Conservation (phyloP, 306 rosid genomes). For the Vigna hirtella region DNA sequence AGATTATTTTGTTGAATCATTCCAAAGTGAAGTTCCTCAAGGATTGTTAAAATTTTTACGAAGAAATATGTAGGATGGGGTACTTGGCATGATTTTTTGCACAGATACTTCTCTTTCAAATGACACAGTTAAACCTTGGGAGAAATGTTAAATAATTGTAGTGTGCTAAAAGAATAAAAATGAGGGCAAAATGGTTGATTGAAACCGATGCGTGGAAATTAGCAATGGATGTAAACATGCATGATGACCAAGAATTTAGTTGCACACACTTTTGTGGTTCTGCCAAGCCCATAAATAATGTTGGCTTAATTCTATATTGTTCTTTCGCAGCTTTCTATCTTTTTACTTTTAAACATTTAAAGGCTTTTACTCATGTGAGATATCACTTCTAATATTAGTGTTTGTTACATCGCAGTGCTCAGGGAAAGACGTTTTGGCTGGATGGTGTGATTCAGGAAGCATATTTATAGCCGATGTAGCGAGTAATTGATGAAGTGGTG, state of each 20-base stretch:
- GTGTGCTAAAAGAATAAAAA: slow-evolving; percentile 13
- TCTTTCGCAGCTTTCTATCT: slow-evolving; percentile 2
- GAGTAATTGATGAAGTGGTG: slow-evolving; percentile 25
- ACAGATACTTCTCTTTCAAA: no score
- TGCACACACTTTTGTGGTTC: not conserved
- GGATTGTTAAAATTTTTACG: not conserved
- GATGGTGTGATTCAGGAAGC: slow-evolving; percentile 94
- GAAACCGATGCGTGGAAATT: slow-evolving; percentile 22
- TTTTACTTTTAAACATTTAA: no score
- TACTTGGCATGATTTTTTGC: no score
- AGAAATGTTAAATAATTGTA: not conserved
- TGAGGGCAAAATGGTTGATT: not conserved
- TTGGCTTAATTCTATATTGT: slow-evolving; percentile 3
- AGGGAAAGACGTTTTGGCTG: slow-evolving; percentile 79
- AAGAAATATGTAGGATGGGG: no score
- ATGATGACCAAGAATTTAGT: not conserved
- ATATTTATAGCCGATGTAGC: slow-evolving; percentile 73
- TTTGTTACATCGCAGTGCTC: slow-evolving; percentile 71
- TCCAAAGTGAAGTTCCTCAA: slow-evolving; percentile 14
- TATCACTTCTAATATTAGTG: slow-evolving; percentile 30
- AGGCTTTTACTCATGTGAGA: no score
- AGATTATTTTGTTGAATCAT: slow-evolving; percentile 14
- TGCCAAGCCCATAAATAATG: not conserved
- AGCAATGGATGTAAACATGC: slow-evolving; percentile 15
- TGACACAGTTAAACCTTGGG: no score